phyloP scores from a whole-genome alignment of 495 filamentous ascomycete genomes.

The Polyplosphaeria fusca region DNA sequence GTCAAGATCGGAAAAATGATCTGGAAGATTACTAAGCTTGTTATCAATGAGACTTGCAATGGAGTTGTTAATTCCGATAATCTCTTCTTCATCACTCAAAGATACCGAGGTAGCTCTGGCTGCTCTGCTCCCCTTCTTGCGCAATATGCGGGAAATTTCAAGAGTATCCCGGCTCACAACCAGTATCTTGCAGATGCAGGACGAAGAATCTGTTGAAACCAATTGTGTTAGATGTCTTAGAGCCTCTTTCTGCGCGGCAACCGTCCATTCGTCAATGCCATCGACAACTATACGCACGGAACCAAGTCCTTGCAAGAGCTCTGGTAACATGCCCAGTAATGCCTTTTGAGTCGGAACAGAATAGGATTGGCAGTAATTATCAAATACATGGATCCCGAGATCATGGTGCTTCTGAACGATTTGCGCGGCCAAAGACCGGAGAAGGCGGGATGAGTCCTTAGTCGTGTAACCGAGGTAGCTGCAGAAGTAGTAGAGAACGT shows the following conservation, averaged over 20 bases:
- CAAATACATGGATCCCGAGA: too few species aligned
- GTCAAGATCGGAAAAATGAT: too few species aligned
- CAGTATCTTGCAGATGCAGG: conserved; percentile 2
- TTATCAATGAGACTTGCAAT: background rate
- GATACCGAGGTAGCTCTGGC: background rate
- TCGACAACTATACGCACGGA: conserved; percentile 4
- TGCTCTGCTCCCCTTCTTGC: background rate
- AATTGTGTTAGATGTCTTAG: background rate
- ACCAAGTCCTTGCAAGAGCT: too few species aligned
- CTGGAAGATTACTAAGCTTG: background rate
- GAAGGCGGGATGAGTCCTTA: too few species aligned
- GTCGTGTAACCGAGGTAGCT: too few species aligned
- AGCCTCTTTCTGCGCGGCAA: background rate
- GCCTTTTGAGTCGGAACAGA: conserved; percentile 1
- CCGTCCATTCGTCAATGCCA: conserved; percentile 10
- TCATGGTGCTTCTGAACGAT: too few species aligned
- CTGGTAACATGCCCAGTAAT: background rate
- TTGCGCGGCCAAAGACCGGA: too few species aligned
- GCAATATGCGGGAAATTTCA: background rate
- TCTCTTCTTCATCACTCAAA: background rate
- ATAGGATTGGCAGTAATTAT: background rate
- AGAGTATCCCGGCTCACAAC: background rate
- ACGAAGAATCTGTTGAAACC: background rate
- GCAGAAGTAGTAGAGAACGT: too few species aligned
- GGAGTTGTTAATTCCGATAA: background rate